phyloP scores from a whole-genome alignment of 2,329 filamentous ascomycete genomes.

The Aspergillus ochraceoroseus region DNA sequence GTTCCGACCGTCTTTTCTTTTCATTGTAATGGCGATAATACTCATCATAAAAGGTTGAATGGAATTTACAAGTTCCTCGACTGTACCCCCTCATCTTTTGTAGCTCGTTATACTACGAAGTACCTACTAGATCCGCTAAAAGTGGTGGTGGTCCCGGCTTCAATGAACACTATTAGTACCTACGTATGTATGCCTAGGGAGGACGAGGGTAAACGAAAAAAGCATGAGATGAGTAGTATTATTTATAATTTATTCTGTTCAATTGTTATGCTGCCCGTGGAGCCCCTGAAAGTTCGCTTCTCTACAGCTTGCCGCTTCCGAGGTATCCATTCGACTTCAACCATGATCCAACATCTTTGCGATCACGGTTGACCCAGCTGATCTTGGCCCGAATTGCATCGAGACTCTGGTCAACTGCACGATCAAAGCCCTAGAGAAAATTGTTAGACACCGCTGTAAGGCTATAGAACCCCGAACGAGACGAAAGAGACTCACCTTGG shows the following conservation, averaged over 20 bases:
- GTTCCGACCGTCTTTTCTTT: no score
- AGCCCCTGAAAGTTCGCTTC: no score
- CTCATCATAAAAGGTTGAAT: no score
- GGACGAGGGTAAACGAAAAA: neutral
- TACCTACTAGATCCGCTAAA: no score
- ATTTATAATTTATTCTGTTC: constrained; percentile 4
- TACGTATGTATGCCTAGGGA: neutral
- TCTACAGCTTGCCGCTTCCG: constrained; percentile 31
- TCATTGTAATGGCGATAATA: no score
- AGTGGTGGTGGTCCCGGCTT: no score
- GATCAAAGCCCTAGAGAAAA: constrained; percentile 62
- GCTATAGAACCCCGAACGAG: neutral
- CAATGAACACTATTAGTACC: no score
- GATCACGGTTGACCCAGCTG: constrained; percentile 72
- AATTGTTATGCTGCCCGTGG: neutral
- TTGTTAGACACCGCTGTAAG: constrained; percentile 13
- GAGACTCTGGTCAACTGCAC: constrained; percentile 81
- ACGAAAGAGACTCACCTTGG: constrained; percentile 51
- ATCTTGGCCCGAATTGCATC: constrained; percentile 82
- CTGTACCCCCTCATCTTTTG: no score
- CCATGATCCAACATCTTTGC: constrained; percentile 69
- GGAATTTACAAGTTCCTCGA: no score
- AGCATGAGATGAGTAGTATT: neutral
- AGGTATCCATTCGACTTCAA: constrained; percentile 62
- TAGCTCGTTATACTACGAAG: no score